Base-by-base conservation (phyloP, 345 rosid genomes). In the Hibiscus tridactylites region DNA sequence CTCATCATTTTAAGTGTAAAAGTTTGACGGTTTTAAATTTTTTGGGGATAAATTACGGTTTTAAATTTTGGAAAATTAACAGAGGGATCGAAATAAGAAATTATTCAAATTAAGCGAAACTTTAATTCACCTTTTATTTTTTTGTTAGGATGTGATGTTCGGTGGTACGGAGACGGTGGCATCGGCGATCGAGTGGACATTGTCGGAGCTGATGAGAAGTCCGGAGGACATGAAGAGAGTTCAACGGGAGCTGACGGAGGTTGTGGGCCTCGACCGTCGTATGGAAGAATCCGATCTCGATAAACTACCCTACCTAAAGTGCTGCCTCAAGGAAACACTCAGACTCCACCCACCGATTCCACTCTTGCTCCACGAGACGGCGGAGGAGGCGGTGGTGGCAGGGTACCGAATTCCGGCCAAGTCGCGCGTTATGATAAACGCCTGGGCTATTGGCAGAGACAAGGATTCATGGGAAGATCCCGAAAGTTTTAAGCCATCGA, bases 81-180 rank as follows among this genome's bases (percentile, higher is more conserved):
- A 7, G 9, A 39, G 44, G 44, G 10, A 6, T 39, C 44, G 10
- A 39, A 39, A 39, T 39, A 2, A 39, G 44, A 39, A 39, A 6
- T 28, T 3, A 28, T 1, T 28, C 31, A 28, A 28, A 28, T 39
- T 39, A 6, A 39, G 44, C 44, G 10, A 7, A 39, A 39, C 1
- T 7, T 44, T 9, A 39, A 9, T 10, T 44, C 47, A 44, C 47
- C 47, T 9, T 44, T 44, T 44, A 9, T 9, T 9, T 44, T 44
- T 44, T 9, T 44, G 47, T 10, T 6, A 95, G 98, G 98, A 94
- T 68, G 97, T 91, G 61, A 94, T 94, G 98, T 94, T 95, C 75
- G 99, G 99, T 46, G 99, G 99, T 57, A 92, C 98, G 3, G 97
- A 92, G 73, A 95, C 99, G 2, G 93, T 94, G 72, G 98, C 97